Evolutionary conservation across 805 yeast species (phyloP).

Genomic region (Komagataella kurtzmanii): DNA sequence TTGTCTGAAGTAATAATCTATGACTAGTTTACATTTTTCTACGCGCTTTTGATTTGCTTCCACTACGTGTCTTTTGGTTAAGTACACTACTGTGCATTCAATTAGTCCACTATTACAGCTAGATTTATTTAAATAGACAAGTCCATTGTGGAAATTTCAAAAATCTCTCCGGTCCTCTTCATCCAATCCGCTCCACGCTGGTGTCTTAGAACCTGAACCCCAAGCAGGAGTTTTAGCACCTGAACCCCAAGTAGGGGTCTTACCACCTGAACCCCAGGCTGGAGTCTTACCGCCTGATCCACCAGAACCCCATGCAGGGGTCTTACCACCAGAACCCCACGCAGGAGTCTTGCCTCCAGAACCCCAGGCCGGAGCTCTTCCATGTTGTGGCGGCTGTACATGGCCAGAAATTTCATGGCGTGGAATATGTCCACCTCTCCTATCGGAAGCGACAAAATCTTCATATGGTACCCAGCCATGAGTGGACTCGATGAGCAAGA

Average conservation of each 20-base stretch:
- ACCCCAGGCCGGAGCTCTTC: conserved; percentile 17
- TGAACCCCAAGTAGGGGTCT: conserved; percentile 32
- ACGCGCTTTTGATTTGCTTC: neutral
- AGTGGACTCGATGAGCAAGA: conserved; percentile 55
- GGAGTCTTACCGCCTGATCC: conserved; percentile 14
- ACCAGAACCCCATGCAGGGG: conserved; percentile 36
- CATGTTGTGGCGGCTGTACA: conserved; percentile 21
- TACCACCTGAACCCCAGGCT: conserved; percentile 16
- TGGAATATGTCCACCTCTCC: conserved; percentile 11
- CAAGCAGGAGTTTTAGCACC: conserved; percentile 15
- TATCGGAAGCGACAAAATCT: conserved; percentile 42
- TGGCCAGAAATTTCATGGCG: neutral
- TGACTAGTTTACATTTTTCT: neutral
- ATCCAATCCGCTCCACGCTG: conserved; percentile 27
- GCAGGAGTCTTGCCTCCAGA: conserved; percentile 17
- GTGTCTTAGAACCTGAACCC: conserved; percentile 23
- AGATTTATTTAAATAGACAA: too few relatives aligned
- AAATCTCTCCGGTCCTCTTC: neutral
- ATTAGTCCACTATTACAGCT: too few relatives aligned
- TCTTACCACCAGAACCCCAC: conserved; percentile 25
- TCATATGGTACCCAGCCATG: conserved; percentile 69
- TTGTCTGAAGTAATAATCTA: neutral
- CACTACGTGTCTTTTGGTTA: neutral
- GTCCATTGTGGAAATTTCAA: neutral
- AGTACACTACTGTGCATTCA: neutral